Evolutionary conservation across 352 stramenopile genomes (phyloP), one percentile per base, ranked within the genome.

Genomic region (Phytopythium montanum): DNA sequence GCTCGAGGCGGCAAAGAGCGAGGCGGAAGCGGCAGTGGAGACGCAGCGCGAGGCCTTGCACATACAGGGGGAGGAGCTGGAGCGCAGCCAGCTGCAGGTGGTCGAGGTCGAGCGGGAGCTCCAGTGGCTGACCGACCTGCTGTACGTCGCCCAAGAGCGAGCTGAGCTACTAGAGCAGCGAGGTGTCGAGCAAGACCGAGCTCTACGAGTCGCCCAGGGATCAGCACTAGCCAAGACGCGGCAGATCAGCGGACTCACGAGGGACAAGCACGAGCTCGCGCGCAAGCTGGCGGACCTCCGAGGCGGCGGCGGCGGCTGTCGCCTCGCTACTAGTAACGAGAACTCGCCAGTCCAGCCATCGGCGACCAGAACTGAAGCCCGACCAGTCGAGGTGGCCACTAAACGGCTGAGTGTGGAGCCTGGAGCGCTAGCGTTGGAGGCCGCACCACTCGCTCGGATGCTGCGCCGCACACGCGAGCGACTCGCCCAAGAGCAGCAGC

Each of bases 111-210:
- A 36, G 16, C 48, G 58, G 5, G 60, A 71, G 58, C 29, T 56
- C 5, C n/a, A 21, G 23, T 16, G 57, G 7, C 23, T 72, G 28
- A 54, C 53, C 28, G 57, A 62, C 23, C 31, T 72, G 1, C 34
- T 71, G n/a, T 71, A 66, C 31, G 65, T 58, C 10, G 44, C 52
- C 19, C 56, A 68, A 39, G 61, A 68, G 25, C 56, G 49, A 34
- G 45, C 42, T 19, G 65, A 61, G 49, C n/a, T 26, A 2, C 54
- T 54, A 9, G 34, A 57, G 25, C 23, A 23, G 28, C 50, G 64
- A 19, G 13, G 59, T 12, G 28, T 10, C 21, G 23, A 50, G 19
- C 56, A 58, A 3, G n/a, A 51, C 31, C 56, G 55, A 5, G 41
- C 60, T 4, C 9, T 66, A 28, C 42, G 46, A n/a, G 50, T 71